These are phyloP conservation scores for Trichoderma lentiforme DNA, from an alignment of 2,329 filamentous ascomycete genomes.

Conservation along the genomic window DNA sequence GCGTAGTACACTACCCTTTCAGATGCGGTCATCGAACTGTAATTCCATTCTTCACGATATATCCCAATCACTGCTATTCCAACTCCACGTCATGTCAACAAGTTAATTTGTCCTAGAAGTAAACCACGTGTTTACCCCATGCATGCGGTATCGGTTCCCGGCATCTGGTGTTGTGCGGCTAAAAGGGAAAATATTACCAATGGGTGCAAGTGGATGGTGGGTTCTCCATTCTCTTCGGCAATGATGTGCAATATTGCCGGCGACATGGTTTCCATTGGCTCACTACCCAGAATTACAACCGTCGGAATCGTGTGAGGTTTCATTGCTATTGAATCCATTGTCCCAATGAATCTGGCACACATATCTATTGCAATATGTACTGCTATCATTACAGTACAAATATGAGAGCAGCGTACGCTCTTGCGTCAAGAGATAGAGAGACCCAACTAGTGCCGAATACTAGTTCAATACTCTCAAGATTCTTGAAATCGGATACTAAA, in stretches of 20 bases:
- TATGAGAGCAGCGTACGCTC: neutral
- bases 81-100: neutral
- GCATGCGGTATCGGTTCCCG: neutral
- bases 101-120: neutral
- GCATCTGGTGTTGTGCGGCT: neutral
- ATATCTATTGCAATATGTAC: neutral
- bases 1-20: neutral
- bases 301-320: neutral
- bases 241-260: neutral
- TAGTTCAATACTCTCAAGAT: neutral
- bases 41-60: neutral
- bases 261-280: neutral
- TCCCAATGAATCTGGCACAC: neutral
- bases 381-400: neutral
- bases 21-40: neutral
- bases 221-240: neutral
- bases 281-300: neutral
- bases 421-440: neutral
- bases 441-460: neutral
- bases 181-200: conserved; percentile 8
- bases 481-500: neutral
- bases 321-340: too few relatives aligned
- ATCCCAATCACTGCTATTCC: too few relatives aligned
- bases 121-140: neutral
- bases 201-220: neutral